Base-by-base conservation (phyloP, 192 early-diverging fungal genomes). In the Obelidium mucronatum region DNA sequence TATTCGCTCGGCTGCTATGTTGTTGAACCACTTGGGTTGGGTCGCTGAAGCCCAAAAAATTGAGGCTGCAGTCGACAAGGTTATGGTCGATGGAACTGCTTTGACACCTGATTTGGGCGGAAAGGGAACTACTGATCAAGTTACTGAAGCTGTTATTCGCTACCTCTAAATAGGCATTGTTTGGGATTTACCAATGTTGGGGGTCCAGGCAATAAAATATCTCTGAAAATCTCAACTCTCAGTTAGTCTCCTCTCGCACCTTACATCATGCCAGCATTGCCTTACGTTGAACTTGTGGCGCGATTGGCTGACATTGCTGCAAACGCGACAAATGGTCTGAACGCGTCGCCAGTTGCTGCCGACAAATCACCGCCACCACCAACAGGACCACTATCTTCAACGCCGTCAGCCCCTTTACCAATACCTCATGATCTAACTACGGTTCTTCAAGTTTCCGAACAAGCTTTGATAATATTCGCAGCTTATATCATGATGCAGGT, bases 41-140 rank as follows among this genome's bases (percentile, higher is more conserved):
- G 80, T 83, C 1, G 79, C 80, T 5, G 91, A 94, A n/a, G 94
- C 96, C 51, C 71, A 86, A 17, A 81, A 85, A 59, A 93, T 98
- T 62, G 92, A 96, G 73, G 86, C 89, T 63, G 94, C 95, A 13
- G 96, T 96, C 31, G 94, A 98, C 82, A 82, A 77, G 62, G 93
- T 94, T 40, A 74, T 96, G n/a, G n/a, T 73, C 5, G 86, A 84
- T 17, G 91, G 88, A 30, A 75, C 28, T 35, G 77, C 5, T 83
- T 86, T 95, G 73, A 98, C 97, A 37, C 93, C 92, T 24, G 97
- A 98, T 90, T 85, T 98, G 56, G 95, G 95, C 68, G 97, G 97
- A 74, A 86, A 81, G 48, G 83, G 93, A 17, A 92, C 93, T 61
- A 96, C 92, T 82, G 88, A 91, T 11, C 83, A 91, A 78, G 95